Evolutionary conservation across 345 rosid species (phyloP).

Genomic region (Eucalyptus cloeziana): DNA sequence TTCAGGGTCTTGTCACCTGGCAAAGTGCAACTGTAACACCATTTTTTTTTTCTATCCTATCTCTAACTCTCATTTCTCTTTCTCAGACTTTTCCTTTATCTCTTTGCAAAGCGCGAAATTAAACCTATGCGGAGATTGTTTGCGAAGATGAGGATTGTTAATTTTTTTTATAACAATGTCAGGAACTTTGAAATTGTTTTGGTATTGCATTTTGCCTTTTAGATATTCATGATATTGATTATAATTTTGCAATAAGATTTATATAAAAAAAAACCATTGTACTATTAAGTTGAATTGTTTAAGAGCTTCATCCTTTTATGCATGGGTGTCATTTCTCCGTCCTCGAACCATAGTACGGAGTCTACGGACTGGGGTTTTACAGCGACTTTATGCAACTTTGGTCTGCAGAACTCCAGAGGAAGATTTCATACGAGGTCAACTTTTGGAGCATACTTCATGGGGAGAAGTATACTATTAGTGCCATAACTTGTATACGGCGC

Average conservation of each 20-base stretch:
- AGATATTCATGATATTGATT: neutral
- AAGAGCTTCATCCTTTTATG: neutral
- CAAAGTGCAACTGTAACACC: no score
- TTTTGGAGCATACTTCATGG: no score
- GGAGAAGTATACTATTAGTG: no score
- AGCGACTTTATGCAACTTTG: neutral
- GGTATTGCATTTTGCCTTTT: neutral
- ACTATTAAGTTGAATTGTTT: neutral
- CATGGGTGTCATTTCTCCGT: neutral
- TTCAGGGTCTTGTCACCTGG: no score
- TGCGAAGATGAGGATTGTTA: neutral
- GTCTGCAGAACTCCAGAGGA: neutral
- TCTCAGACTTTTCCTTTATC: neutral
- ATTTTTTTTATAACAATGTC: neutral
- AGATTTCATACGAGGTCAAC: neutral
- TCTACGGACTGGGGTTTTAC: neutral
- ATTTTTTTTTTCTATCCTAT: neutral
- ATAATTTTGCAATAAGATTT: neutral
- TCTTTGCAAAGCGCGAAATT: accelerated
- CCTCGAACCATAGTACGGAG: neutral
- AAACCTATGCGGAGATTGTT: neutral
- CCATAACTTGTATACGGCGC: no score
- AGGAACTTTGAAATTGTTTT: neutral
- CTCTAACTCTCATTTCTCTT: neutral
- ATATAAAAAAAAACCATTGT: accelerated